Evolutionary conservation across 192 early-diverging fungal species (phyloP).

Genomic region (Kickxella alabastrina): DNA sequence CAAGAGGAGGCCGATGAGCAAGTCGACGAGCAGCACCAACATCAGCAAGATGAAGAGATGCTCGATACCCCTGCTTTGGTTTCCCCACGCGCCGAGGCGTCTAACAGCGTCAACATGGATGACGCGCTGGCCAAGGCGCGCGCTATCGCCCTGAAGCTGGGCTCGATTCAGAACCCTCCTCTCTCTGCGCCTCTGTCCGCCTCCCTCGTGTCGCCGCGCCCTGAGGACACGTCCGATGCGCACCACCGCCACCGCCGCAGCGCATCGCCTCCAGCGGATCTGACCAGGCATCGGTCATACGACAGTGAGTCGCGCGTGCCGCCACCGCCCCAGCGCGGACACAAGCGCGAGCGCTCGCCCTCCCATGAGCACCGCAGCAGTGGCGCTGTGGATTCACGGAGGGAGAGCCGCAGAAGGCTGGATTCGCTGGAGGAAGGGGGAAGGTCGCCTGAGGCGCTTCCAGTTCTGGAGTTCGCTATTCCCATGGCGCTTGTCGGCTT

Average conservation of each 20-base stretch:
- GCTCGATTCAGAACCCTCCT: constrained; percentile 27
- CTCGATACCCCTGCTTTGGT: too few relatives aligned
- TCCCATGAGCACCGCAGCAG: background rate
- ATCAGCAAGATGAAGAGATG: too few relatives aligned
- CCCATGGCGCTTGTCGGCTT: constrained; percentile 68
- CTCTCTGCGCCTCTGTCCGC: constrained; percentile 5
- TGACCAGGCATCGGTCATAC: too few relatives aligned
- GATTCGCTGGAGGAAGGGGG: constrained; percentile 9
- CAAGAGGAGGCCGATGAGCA: constrained; percentile 1
- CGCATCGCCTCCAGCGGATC: constrained; percentile 30
- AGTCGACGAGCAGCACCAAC: background rate
- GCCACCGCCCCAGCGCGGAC: constrained; percentile 5
- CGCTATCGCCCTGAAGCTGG: constrained; percentile 71
- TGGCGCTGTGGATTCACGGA: constrained; percentile 1
- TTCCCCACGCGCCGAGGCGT: constrained; percentile 1
- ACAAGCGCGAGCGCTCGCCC: constrained; percentile 23
- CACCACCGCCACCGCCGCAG: constrained; percentile 26
- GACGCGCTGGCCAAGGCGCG: constrained; percentile 71
- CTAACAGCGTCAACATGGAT: constrained; percentile 52
- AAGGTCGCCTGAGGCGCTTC: background rate
- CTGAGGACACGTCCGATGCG: background rate
- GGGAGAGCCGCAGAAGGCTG: constrained; percentile 6
- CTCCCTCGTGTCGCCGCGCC: background rate
- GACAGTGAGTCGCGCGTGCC: too few relatives aligned
- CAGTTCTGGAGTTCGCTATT: constrained; percentile 53